A percentile compares a stretch with the other conserved stretches of the same genome.
Conservation (phyloP, 352 stramenopile genomes). For the Nothophytophthora sp. region DNA sequence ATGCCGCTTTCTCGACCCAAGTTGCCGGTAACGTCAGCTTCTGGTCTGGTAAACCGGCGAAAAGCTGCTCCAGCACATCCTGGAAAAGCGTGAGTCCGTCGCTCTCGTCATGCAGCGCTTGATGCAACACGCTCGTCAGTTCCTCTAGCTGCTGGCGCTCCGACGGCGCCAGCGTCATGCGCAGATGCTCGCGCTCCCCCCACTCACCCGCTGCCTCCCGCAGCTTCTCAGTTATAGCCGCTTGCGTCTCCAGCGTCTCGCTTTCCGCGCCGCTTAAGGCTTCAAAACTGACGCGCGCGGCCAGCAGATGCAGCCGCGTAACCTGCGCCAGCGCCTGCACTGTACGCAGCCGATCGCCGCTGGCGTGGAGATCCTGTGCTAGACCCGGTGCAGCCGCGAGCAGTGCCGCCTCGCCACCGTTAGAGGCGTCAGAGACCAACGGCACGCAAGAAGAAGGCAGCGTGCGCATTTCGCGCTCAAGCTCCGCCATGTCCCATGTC, state of each 20-base stretch:
- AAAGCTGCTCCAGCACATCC: constrained; percentile 59
- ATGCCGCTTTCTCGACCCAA: constrained; percentile 42
- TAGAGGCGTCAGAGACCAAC: neutral
- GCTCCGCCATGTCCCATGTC: constrained; percentile 37
- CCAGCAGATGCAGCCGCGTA: constrained; percentile 35
- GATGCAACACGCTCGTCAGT: constrained; percentile 42
- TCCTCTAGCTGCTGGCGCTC: constrained; percentile 32
- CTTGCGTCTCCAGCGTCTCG: constrained; percentile 7
- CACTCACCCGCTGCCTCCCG: constrained; percentile 34
- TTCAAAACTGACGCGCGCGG: constrained; percentile 25
- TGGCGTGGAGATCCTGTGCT: neutral
- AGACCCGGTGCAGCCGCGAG: constrained; percentile 8
- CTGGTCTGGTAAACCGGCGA: constrained; percentile 31
- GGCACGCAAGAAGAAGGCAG: constrained; percentile 13
- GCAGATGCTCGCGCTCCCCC: constrained; percentile 16
- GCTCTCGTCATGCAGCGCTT: constrained; percentile 29
- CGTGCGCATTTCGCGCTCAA: constrained; percentile 40
- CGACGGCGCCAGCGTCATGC: constrained; percentile 7
- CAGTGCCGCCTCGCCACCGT: constrained; percentile 9
- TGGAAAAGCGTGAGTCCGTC: constrained; percentile 51
- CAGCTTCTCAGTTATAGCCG: constrained; percentile 13
- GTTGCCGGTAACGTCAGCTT: constrained; percentile 41
- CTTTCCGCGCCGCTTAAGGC: constrained; percentile 5
- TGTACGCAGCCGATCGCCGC: constrained; percentile 13
- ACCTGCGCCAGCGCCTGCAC: constrained; percentile 43